Percentiles rank a stretch among this genome's conserved stretches.
Conservation (phyloP, 2,329 filamentous ascomycete genomes). For the Botrytis pseudocinerea region DNA sequence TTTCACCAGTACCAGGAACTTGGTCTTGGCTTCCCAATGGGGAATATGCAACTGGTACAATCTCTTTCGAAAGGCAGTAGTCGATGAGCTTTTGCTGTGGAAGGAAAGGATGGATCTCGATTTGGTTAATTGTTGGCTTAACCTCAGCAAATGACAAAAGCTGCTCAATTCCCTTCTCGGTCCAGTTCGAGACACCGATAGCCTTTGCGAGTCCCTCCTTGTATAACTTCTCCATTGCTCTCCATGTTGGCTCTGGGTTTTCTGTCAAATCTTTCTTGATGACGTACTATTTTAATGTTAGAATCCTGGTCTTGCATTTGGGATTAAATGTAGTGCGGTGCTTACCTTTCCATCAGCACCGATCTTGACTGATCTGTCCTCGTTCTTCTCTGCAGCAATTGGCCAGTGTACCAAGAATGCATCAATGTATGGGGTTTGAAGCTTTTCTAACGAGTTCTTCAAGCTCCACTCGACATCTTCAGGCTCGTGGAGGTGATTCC, state of each 20-base stretch:
- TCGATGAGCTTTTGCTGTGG: constrained; percentile 70
- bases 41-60: constrained; percentile 72
- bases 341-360: constrained; percentile 53
- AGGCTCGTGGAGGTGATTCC: constrained; percentile 59
- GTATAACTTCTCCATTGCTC: constrained; percentile 69
- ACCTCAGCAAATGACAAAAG: constrained; percentile 51
- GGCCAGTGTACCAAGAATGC: constrained; percentile 84
- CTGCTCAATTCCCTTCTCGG: constrained; percentile 53
- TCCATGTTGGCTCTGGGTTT: constrained; percentile 69
- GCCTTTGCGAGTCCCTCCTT: constrained; percentile 57
- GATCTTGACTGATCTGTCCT: constrained; percentile 60
- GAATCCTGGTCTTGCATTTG: constrained; percentile 16
- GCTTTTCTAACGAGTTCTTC: constrained; percentile 68
- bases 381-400: constrained; percentile 71
- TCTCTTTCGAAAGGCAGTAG: constrained; percentile 65
- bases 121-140: constrained; percentile 53
- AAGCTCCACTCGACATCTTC: constrained; percentile 67
- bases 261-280: constrained; percentile 65
- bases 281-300: constrained; percentile 48
- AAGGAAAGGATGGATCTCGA: constrained; percentile 75
- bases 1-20: constrained; percentile 66
- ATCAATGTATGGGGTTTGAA: constrained; percentile 79
- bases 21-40: constrained; percentile 66
- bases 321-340: neutral
- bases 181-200: constrained; percentile 64